A percentile compares a stretch with the other conserved stretches of the same genome.
These are phyloP conservation scores for Chlorella sp. DNA, from an alignment of 139 green algal species.

Conservation along the genomic window DNA sequence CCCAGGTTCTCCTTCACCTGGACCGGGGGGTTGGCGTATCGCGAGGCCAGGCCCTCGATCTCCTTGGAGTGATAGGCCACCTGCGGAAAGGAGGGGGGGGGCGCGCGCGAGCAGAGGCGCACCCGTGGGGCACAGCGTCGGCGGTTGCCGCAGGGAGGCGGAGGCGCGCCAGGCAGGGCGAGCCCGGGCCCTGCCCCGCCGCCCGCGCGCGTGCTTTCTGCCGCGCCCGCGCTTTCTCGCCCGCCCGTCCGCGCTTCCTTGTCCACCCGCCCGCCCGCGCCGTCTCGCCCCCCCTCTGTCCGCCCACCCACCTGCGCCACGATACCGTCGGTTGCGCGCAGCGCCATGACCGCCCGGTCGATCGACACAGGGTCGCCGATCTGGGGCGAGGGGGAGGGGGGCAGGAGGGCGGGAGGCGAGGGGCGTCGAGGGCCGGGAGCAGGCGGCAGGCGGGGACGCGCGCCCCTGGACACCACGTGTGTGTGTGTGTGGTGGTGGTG, in stretches of 20 bases:
- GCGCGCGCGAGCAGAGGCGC: neutral
- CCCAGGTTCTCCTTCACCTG: slow-evolving; percentile 91
- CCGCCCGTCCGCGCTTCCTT: neutral
- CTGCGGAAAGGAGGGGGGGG: no score
- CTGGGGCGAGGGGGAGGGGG: no score
- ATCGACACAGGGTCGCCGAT: slow-evolving; percentile 99
- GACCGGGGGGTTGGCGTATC: slow-evolving; percentile 94
- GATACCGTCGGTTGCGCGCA: slow-evolving; percentile 88
- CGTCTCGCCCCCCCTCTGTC: slow-evolving; percentile 77
- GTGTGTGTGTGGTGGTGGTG: no score
- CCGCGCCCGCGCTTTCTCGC: no score
- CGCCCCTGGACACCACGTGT: no score
- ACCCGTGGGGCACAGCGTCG: neutral
- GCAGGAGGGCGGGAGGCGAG: no score
- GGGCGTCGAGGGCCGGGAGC: no score
- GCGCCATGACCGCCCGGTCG: slow-evolving; percentile 95
- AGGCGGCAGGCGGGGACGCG: no score
- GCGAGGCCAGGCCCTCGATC: slow-evolving; percentile 71
- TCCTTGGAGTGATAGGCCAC: slow-evolving; percentile 93
- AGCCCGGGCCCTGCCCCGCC: neutral
- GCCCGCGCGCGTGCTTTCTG: neutral
- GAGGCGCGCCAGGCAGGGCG: neutral
- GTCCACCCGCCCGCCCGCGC: neutral
- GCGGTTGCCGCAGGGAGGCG: neutral
- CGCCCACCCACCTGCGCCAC: slow-evolving; percentile 97